phyloP scores from a whole-genome alignment of 352 stramenopile genomes.

The Phytophthora citricola region DNA sequence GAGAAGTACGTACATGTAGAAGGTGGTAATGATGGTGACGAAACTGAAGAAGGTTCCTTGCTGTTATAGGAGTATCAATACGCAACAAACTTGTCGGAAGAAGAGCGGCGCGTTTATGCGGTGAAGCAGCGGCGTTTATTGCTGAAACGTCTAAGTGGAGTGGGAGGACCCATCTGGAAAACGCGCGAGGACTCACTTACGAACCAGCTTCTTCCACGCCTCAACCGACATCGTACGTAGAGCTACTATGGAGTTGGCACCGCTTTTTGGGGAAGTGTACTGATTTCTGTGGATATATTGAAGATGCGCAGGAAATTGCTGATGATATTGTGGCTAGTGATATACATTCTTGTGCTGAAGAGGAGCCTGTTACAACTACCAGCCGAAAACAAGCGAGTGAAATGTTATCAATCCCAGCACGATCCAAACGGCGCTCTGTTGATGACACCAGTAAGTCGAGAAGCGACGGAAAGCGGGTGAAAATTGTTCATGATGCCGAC shows the following conservation, averaged over 20 bases:
- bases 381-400: conserved; percentile 42
- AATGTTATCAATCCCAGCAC: conserved; percentile 33
- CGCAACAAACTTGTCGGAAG: conserved; percentile 57
- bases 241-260: no score
- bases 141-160: conserved; percentile 69
- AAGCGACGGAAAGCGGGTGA: conserved; percentile 14
- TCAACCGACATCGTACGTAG: conserved; percentile 69
- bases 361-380: not conserved
- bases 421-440: conserved; percentile 18
- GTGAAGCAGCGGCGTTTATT: conserved; percentile 74
- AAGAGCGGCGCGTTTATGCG: conserved; percentile 57
- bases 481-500: conserved; percentile 11
- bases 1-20: conserved; percentile 49
- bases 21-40: not conserved
- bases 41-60: not conserved
- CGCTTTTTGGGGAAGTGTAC: not conserved
- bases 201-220: conserved; percentile 64
- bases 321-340: conserved; percentile 72
- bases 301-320: conserved; percentile 72
- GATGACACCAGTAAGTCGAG: not conserved
- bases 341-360: conserved; percentile 7
- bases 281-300: conserved; percentile 15
- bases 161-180: conserved; percentile 60
- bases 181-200: conserved; percentile 66
- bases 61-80: conserved; percentile 77